phyloP scores from a whole-genome alignment of 257 asterid species.

The Solanum lycopersicoides region DNA sequence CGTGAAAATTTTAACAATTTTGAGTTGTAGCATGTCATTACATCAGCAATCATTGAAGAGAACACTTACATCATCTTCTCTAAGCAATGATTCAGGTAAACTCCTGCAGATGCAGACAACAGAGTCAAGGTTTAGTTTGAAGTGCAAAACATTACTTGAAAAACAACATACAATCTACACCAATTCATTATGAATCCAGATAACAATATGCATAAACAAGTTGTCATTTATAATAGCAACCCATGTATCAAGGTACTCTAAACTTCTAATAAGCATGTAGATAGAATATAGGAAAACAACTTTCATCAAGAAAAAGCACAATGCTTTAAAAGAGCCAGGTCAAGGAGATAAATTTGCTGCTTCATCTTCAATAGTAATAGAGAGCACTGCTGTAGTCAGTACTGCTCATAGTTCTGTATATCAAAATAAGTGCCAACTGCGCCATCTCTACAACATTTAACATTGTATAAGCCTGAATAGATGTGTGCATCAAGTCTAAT shows the following conservation, averaged over 20 bases:
- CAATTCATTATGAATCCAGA: not conserved
- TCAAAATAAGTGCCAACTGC: not conserved
- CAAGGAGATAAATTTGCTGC: not conserved
- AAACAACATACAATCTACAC: not conserved
- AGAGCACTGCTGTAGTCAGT: not conserved
- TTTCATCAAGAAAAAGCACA: not conserved
- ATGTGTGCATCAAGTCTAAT: not conserved
- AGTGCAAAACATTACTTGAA: not conserved
- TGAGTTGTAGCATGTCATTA: not conserved
- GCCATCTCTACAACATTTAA: not conserved
- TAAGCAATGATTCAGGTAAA: conserved; percentile 53
- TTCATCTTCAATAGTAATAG: not conserved
- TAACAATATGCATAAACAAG: not conserved
- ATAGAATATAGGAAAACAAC: not conserved
- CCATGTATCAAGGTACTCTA: not conserved
- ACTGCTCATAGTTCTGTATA: not conserved
- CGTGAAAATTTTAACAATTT: not conserved
- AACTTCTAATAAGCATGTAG: not conserved
- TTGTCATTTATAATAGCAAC: not conserved
- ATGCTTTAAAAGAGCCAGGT: not conserved
- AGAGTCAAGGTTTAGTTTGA: not conserved
- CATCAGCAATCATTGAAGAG: not conserved
- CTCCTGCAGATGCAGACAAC: conserved; percentile 33
- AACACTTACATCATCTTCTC: conserved; percentile 76
- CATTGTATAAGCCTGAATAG: not conserved